These are phyloP conservation scores for Bjerkandera adusta DNA, from an alignment of 1,284 basidiomycete species.

Conservation along the genomic window DNA sequence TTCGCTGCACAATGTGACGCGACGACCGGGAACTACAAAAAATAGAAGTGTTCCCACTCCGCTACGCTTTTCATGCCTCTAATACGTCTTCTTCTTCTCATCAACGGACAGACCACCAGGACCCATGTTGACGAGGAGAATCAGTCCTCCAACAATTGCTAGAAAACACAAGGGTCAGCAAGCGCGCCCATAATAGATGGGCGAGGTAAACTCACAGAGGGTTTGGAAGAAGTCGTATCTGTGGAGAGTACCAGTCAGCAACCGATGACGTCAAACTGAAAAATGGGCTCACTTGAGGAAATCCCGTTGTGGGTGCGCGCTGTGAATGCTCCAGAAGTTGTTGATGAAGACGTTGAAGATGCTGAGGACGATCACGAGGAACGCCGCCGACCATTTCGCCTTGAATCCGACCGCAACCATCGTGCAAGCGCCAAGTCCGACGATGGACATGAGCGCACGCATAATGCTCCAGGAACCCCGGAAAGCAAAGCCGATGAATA, in stretches of 20 bases:
- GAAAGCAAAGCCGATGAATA: constrained; percentile 97
- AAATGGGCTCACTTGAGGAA: constrained; percentile 80
- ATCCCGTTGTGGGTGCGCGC: constrained; percentile 91
- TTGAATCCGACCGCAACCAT: constrained; percentile 99
- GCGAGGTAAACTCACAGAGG: constrained; percentile 57
- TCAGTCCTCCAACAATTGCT: constrained; percentile 97
- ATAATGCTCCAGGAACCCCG: constrained; percentile 89
- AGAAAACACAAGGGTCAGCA: constrained; percentile 26
- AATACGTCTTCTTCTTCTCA: constrained; percentile 98
- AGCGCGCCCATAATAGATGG: neutral
- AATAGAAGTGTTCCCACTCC: too few relatives aligned
- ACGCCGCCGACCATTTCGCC: constrained; percentile 98
- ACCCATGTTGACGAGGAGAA: constrained; percentile 98
- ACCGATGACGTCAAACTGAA: neutral
- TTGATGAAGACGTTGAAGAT: constrained; percentile 98
- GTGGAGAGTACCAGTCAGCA: constrained; percentile 12
- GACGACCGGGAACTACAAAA: too few relatives aligned
- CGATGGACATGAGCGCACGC: constrained; percentile 83
- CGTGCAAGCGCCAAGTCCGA: constrained; percentile 89
- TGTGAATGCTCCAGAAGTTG: constrained; percentile 98
- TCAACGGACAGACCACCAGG: constrained; percentile 96
- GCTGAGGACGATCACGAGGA: constrained; percentile 90
- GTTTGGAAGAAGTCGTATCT: constrained; percentile 96
- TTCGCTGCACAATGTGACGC: too few relatives aligned
- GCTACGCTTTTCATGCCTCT: too few relatives aligned